These are phyloP conservation scores for Penicillium paxilli DNA, from an alignment of 495 filamentous ascomycete species.

Conservation along the genomic window DNA sequence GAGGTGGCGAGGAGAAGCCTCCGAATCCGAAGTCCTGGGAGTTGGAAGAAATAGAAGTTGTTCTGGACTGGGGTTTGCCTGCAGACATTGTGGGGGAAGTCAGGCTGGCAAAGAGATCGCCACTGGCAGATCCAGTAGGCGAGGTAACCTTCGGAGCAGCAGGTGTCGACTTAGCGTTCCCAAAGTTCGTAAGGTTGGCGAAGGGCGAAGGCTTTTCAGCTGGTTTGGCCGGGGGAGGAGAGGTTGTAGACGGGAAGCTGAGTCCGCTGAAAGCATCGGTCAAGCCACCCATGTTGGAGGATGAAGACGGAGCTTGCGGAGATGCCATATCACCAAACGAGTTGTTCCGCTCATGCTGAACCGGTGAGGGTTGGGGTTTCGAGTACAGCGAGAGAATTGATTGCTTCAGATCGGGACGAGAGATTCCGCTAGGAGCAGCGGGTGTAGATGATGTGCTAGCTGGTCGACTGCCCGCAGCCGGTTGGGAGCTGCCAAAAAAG, in stretches of 20 bases:
- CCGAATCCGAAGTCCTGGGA: constrained; percentile 55
- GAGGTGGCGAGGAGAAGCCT: constrained; percentile 41
- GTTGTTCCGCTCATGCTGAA: constrained; percentile 56
- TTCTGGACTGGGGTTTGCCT: constrained; percentile 43
- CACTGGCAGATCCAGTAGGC: constrained; percentile 54
- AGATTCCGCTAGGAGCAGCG: constrained; percentile 58
- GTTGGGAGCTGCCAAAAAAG: constrained; percentile 75
- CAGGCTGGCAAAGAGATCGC: constrained; percentile 77
- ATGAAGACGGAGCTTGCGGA: constrained; percentile 43
- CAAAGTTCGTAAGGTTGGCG: constrained; percentile 65
- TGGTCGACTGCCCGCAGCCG: constrained; percentile 65
- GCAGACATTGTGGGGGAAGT: constrained; percentile 53
- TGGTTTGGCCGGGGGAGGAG: constrained; percentile 49
- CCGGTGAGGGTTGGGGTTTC: constrained; percentile 64
- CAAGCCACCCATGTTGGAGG: constrained; percentile 67
- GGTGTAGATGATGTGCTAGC: constrained; percentile 67
- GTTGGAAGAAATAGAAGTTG: constrained; percentile 46
- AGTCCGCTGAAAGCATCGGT: constrained; percentile 87
- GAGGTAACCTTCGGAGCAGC: constrained; percentile 53
- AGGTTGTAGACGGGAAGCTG: constrained; percentile 64
- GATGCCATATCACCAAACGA: constrained; percentile 72
- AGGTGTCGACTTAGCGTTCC: constrained; percentile 54
- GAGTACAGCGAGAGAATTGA: constrained; percentile 96
- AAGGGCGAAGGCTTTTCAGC: constrained; percentile 69
- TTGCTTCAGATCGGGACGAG: constrained; percentile 91